A percentile compares a stretch with the other conserved stretches of the same genome.
Conservation (phyloP, 768 basidiomycete genomes). For the Leccinum incarnatum region DNA sequence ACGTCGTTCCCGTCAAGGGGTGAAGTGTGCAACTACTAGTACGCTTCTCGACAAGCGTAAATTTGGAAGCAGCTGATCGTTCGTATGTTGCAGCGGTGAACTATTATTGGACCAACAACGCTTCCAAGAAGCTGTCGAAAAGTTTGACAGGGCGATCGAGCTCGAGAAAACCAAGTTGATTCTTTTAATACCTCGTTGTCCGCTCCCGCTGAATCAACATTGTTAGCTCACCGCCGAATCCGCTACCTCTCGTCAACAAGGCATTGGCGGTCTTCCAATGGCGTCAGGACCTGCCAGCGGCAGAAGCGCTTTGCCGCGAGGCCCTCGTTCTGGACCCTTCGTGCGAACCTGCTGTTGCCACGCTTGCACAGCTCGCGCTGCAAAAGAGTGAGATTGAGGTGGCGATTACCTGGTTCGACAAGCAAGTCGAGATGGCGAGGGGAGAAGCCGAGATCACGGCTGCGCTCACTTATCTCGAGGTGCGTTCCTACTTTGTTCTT, state of each 20-base stretch:
- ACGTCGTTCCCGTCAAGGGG: slow-evolving; percentile 81
- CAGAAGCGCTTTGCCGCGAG: slow-evolving; percentile 83
- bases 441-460: slow-evolving; percentile 85
- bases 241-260: slow-evolving; percentile 94
- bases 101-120: slow-evolving; percentile 88
- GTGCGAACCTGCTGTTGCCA: slow-evolving; percentile 95
- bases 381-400: slow-evolving; percentile 88
- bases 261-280: slow-evolving; percentile 96
- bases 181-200: neutral
- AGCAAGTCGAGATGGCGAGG: slow-evolving; percentile 81
- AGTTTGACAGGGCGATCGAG: slow-evolving; percentile 90
- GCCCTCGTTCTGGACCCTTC: slow-evolving; percentile 87
- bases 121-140: slow-evolving; percentile 84
- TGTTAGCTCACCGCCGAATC: slow-evolving; percentile 61
- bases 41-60: slow-evolving; percentile 26
- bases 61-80: neutral
- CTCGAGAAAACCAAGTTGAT: slow-evolving; percentile 74
- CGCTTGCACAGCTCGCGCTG: slow-evolving; percentile 87
- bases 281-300: slow-evolving; percentile 83
- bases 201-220: neutral
- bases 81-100: slow-evolving; percentile 65
- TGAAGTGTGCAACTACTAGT: slow-evolving; percentile 97
- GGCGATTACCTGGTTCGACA: slow-evolving; percentile 84
- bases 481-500: slow-evolving; percentile 35
- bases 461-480: slow-evolving; percentile 76